Evolutionary conservation across 768 basidiomycete species (phyloP).

Genomic region (Pulveroboletus frians): DNA sequence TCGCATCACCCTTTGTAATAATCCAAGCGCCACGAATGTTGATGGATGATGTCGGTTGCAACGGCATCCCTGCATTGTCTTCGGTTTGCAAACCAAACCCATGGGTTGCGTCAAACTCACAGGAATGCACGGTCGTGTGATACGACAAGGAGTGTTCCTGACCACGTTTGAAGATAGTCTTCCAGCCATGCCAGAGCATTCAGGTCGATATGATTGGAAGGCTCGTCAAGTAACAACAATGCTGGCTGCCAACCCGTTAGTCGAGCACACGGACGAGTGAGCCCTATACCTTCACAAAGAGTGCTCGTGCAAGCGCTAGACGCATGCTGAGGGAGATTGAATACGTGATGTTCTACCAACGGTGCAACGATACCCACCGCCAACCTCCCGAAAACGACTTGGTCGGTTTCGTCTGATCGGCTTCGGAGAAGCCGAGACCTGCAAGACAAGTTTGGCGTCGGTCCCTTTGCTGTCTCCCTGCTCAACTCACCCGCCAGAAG

Average conservation of each 20-base stretch:
- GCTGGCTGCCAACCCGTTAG: conserved; percentile 44
- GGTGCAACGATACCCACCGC: conserved; percentile 46
- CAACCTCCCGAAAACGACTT: conserved; percentile 94
- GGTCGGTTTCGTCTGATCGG: conserved; percentile 79
- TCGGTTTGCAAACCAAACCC: not conserved
- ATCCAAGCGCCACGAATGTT: conserved; percentile 86
- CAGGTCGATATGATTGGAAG: conserved; percentile 95
- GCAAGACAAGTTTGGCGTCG: not conserved
- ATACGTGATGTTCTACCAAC: not conserved
- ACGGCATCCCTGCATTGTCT: conserved; percentile 67
- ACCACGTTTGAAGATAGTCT: conserved; percentile 95
- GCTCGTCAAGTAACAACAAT: conserved; percentile 82
- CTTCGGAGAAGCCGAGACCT: conserved; percentile 90
- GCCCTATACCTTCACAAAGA: conserved; percentile 81
- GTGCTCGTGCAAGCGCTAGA: conserved; percentile 86
- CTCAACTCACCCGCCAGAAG: conserved; percentile 67
- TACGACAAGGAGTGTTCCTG: conserved; percentile 89
- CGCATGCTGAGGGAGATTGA: conserved; percentile 65
- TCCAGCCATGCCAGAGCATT: conserved; percentile 98
- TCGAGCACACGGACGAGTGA: not conserved
- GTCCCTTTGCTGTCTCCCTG: not conserved
- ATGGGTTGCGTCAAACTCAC: conserved; percentile 34
- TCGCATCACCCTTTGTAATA: conserved; percentile 87
- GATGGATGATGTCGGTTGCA: conserved; percentile 97
- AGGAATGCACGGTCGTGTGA: conserved; percentile 98